phyloP scores from a whole-genome alignment of 2,329 filamentous ascomycete genomes.

The Fusarium sacchari region DNA sequence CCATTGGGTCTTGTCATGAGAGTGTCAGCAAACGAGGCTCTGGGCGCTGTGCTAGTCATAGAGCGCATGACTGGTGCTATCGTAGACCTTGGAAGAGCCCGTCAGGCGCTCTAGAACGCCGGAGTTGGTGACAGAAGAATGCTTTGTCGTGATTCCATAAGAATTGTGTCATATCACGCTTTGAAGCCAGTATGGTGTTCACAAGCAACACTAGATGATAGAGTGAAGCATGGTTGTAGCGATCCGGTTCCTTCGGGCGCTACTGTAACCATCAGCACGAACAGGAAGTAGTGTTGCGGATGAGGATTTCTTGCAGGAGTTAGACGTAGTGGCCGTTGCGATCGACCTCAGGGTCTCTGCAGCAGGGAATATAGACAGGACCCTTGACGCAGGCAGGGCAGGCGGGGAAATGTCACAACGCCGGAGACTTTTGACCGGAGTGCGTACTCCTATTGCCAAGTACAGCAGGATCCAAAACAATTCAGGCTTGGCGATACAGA shows the following conservation, averaged over 20 bases:
- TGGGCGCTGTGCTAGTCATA: slow-evolving; percentile 10
- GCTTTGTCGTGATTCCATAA: slow-evolving; percentile 4
- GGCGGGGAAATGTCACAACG: slow-evolving; percentile 7
- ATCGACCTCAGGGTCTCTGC: slow-evolving; percentile 35
- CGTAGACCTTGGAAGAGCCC: slow-evolving; percentile 5
- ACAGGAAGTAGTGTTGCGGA: background rate
- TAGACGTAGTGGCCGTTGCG: slow-evolving; percentile 12
- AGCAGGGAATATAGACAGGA: slow-evolving; percentile 7
- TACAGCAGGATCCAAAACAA: slow-evolving; percentile 6
- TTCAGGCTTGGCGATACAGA: slow-evolving; percentile 14
- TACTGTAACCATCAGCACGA: slow-evolving; percentile 1
- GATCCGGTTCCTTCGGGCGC: slow-evolving; percentile 33
- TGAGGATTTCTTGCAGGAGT: background rate
- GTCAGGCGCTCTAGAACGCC: slow-evolving; percentile 8
- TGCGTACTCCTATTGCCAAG: background rate
- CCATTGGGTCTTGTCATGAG: slow-evolving; percentile 24
- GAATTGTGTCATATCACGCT: slow-evolving; percentile 22
- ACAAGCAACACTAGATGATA: background rate
- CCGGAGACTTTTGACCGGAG: slow-evolving; percentile 38
- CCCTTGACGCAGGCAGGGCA: slow-evolving; percentile 24
- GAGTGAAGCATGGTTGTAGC: slow-evolving; percentile 1
- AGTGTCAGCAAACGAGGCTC: slow-evolving; percentile 26
- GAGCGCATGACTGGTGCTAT: slow-evolving; percentile 7
- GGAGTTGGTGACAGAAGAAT: background rate
- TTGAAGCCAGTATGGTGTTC: background rate